Base-by-base conservation (phyloP, 177 flowering plant genomes). In the Vitis hybrid region DNA sequence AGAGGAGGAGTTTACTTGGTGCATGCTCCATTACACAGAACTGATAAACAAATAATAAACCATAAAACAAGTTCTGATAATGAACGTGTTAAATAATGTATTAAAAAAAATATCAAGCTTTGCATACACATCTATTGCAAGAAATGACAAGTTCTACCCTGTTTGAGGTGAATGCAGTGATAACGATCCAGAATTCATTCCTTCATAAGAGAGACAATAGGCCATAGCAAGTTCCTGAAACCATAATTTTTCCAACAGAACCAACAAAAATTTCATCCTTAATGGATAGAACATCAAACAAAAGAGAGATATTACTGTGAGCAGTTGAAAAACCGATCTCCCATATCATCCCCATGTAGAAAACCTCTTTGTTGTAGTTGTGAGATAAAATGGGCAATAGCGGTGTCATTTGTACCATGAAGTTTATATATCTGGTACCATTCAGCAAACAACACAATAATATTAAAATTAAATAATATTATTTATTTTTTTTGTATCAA, bases 341-440 rank as follows among this genome's bases (percentile, higher is more conserved):
- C 1, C 19, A 19, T 19, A 19, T 19, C 19, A 19, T 19, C 19
- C 19, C 19, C 19, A 19, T 19, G 19, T 19, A 19, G 19, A 49
- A 90, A 71, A 67, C 97, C 96, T 84, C 74, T 85, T 66, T 88
- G 97, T 74, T 89, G 95, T 79, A 96, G 74, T 61, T 84, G 84
- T 60, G 87, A 73, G 53, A 96, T 78, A 68, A 67, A 92, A 71
- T 76, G 89, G 29, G 86, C 74, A 74, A 72, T 79, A 59, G 88
- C 83, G 19, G 84, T 79, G 72, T 92, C 98, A 81, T 85, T 88
- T 55, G 87, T 70, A 51, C 85, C 89, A 68, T 90, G 88, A 72
- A 76, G 81, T 74, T 96, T 96, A 82, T 86, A 90, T 64, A 90
- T 86, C 45, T 80, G 82, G 67, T 72, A 88, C 99, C 99, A 96